A percentile compares a stretch with the other conserved stretches of the same genome.
Evolutionary conservation across 2,329 filamentous ascomycete species (phyloP).

Genomic region (Aureobasidium sp.): DNA sequence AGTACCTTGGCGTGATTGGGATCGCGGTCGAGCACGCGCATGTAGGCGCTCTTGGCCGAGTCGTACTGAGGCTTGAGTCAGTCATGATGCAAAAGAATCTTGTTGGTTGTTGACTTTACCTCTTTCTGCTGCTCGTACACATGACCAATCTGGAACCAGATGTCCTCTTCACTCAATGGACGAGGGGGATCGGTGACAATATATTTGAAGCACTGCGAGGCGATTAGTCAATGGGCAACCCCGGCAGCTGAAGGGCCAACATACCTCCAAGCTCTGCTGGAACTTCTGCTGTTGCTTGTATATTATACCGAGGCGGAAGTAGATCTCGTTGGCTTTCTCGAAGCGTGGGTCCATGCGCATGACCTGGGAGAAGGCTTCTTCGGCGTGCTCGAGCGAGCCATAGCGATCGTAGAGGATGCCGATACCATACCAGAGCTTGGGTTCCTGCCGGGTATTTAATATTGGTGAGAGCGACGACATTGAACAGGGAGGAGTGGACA

Average conservation of each 20-base stretch:
- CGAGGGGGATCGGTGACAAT: slow-evolving; percentile 89
- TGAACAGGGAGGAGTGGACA: slow-evolving; percentile 19
- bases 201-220: slow-evolving; percentile 83
- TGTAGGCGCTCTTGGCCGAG: slow-evolving; percentile 83
- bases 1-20: slow-evolving; percentile 96
- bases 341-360: slow-evolving; percentile 98
- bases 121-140: slow-evolving; percentile 99
- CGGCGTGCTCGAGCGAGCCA: slow-evolving; percentile 90
- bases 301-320: slow-evolving; percentile 97
- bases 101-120: slow-evolving; percentile 46
- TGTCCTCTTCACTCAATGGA: slow-evolving; percentile 92
- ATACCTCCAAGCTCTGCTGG: slow-evolving; percentile 79
- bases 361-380: slow-evolving; percentile 96
- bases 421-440: slow-evolving; percentile 97
- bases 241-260: slow-evolving; percentile 11
- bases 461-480: slow-evolving; percentile 8
- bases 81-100: slow-evolving; percentile 1
- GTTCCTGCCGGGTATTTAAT: slow-evolving; percentile 53
- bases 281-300: slow-evolving; percentile 99
- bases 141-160: slow-evolving; percentile 99
- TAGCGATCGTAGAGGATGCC: slow-evolving; percentile 96
- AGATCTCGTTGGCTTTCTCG: slow-evolving; percentile 98
- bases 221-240: slow-evolving; percentile 17
- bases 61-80: slow-evolving; percentile 60
- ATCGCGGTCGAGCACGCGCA: slow-evolving; percentile 85